Evolutionary conservation across 176 grass and related monocot genomes (phyloP).

Genomic region (Zoysia japonica): DNA sequence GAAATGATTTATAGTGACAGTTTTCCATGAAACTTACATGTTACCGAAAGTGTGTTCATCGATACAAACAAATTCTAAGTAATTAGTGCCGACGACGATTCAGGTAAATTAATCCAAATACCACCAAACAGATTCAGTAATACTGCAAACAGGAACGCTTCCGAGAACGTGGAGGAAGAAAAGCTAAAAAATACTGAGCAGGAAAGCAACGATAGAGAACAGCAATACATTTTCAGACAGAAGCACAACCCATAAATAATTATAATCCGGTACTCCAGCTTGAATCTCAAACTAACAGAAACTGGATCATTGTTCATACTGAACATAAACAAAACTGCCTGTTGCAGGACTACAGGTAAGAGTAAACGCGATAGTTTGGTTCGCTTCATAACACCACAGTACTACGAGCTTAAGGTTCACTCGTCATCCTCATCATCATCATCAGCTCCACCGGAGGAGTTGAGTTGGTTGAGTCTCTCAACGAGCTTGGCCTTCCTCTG

Average conservation of each 20-base stretch:
- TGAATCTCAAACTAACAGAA: conserved; percentile 28
- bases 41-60: too few species aligned
- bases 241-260: background rate
- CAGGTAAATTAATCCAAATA: too few species aligned
- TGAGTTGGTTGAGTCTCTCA: conserved; percentile 69
- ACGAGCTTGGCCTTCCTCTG: conserved; percentile 79
- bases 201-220: too few species aligned
- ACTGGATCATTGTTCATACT: conserved; percentile 14
- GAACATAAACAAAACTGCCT: conserved; percentile 52
- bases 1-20: too few species aligned
- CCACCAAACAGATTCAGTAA: too few species aligned
- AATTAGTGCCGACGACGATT: too few species aligned
- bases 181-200: too few species aligned
- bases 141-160: too few species aligned
- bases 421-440: conserved; percentile 74
- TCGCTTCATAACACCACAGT: conserved; percentile 15
- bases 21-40: too few species aligned
- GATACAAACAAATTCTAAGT: too few species aligned
- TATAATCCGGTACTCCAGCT: conserved; percentile 22
- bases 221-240: background rate
- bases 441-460: conserved; percentile 45
- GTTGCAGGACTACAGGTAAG: conserved; percentile 29
- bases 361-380: conserved; percentile 3
- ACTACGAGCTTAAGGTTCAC: conserved; percentile 31
- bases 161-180: too few species aligned